These are phyloP conservation scores for Zygosaccharomyces sapae DNA, from an alignment of 1,139 yeast genomes.

Conservation along the genomic window DNA sequence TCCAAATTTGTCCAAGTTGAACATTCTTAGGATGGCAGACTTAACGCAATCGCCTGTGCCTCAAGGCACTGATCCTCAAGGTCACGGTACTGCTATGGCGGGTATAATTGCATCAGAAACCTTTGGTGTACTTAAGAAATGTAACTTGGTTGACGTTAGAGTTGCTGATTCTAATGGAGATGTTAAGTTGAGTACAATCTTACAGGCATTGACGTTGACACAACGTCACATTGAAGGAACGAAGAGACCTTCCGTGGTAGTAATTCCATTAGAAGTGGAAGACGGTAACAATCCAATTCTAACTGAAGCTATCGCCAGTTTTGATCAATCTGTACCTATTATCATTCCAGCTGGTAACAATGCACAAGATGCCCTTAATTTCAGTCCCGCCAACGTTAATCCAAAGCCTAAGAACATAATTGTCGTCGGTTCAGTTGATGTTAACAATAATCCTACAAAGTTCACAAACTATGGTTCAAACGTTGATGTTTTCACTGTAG, in stretches of 20 bases:
- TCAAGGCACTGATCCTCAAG: constrained; percentile 34
- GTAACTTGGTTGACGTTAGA: constrained; percentile 55
- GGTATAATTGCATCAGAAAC: constrained; percentile 59
- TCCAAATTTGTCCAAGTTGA: constrained; percentile 37
- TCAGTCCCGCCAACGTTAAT: constrained; percentile 57
- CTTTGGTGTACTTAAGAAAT: constrained; percentile 64
- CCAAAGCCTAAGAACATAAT: constrained; percentile 42
- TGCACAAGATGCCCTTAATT: constrained; percentile 57
- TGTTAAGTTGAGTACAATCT: constrained; percentile 47
- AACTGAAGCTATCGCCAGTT: constrained; percentile 55
- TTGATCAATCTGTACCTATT: constrained; percentile 54
- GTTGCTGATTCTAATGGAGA: constrained; percentile 47
- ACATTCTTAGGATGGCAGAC: constrained; percentile 25
- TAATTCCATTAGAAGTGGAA: constrained; percentile 49
- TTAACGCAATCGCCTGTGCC: constrained; percentile 26
- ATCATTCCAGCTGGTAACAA: constrained; percentile 69
- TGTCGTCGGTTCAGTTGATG: constrained; percentile 60
- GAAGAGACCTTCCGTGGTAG: constrained; percentile 52
- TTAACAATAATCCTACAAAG: constrained; percentile 43
- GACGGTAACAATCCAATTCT: constrained; percentile 9
- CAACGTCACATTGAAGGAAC: constrained; percentile 39
- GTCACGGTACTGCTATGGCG: constrained; percentile 49
- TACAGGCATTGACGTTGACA: constrained; percentile 46
- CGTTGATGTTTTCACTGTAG: constrained; percentile 64
- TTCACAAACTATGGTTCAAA: constrained; percentile 65